Evolutionary conservation across 2,329 filamentous ascomycete genomes (phyloP).

Genomic region (Ophiostoma himal-ulmi): DNA sequence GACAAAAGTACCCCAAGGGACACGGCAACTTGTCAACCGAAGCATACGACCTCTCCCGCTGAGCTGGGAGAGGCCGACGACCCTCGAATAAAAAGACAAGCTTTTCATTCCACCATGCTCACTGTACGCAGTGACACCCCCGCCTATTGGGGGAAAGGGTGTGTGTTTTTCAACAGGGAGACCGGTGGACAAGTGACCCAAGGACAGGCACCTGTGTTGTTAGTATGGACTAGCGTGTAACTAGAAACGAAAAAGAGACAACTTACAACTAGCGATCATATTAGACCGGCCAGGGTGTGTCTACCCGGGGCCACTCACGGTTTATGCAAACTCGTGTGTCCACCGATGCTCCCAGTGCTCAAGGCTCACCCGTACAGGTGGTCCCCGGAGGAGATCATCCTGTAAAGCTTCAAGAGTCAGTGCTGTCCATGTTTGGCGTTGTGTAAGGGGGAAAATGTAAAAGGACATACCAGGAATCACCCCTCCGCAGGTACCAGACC

Average conservation of each 20-base stretch:
- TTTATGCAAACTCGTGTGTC: neutral
- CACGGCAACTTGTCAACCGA: too few species aligned
- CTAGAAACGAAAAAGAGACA: neutral
- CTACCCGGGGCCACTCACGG: neutral
- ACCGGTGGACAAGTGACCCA: too few species aligned
- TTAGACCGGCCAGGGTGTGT: neutral
- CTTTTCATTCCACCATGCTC: too few species aligned
- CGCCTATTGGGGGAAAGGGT: too few species aligned
- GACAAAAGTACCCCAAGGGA: too few species aligned
- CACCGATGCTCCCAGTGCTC: neutral
- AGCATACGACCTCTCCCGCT: too few species aligned
- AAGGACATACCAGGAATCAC: neutral
- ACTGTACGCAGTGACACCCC: too few species aligned
- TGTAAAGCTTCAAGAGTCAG: neutral
- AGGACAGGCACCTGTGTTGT: neutral
- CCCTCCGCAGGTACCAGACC: too few species aligned
- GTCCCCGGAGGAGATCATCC: neutral
- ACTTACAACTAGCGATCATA: neutral
- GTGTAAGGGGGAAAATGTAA: neutral
- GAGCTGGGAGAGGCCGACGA: too few species aligned
- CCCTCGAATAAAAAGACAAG: too few species aligned
- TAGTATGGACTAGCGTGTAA: neutral
- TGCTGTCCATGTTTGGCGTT: neutral
- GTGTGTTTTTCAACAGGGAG: too few species aligned
- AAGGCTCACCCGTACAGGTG: neutral